Base-by-base conservation (phyloP, 192 early-diverging fungal genomes). In the Mortierella hygrophila region DNA sequence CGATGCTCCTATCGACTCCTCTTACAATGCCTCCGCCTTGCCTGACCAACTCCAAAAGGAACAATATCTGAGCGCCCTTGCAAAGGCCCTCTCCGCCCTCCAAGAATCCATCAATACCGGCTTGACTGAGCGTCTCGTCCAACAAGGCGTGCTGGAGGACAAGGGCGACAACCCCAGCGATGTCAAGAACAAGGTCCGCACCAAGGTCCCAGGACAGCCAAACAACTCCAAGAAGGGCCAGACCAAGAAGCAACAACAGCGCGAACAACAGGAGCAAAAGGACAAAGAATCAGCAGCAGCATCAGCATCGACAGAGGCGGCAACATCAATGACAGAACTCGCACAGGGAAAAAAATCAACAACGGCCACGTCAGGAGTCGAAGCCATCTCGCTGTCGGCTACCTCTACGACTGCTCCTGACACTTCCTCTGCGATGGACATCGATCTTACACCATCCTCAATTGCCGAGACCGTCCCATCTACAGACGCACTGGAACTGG, bases 121-220 rank as follows among this genome's bases (percentile, higher is more conserved):
- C 15, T 37, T 86, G n/a, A 86, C 84, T 26, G 72, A 81, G 18
- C 74, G 75, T 46, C 42, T 86, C 11, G 79, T 86, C 40, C 79
- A 86, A 47, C 75, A 74, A 54, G 84, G 84, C 16, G 72, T 81
- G 40, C 76, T 86, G 7, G 78, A 76, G 21, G 55, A 60, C 11
- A 71, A 42, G 16, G 52, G 63, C 1, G 46, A 54, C 8, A 72
- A 70, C 41, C 75, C 80, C 6, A 38, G 71, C 1, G 52, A 23
- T 21, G 63, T 77, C 10, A 81, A 81, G 18, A 86, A 57, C 47
- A 86, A 86, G 72, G 37, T 86, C 47, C 71, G 84, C 52, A 86
- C 84, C 57, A 86, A 86, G 38, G 76, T 81, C 23, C 84, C 84
- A 35, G 84, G 84, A 35, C 84, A 86, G 60, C 79, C 82, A 40